Evolutionary conservation across 2,329 filamentous ascomycete genomes (phyloP).

Genomic region (Byssothecium circinans): DNA sequence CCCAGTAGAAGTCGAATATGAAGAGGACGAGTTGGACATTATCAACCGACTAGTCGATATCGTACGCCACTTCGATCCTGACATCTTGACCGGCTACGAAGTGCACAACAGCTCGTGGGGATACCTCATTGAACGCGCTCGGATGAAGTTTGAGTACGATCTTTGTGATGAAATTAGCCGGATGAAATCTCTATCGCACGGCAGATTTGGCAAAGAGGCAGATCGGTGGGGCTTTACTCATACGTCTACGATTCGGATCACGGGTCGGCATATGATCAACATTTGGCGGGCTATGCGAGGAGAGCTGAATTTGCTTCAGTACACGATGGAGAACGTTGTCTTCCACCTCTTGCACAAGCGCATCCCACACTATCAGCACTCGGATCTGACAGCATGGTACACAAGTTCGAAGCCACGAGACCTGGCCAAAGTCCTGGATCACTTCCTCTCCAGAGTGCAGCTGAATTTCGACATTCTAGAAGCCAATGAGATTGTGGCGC

Average conservation of each 20-base stretch:
- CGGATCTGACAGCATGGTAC: slow-evolving; percentile 82
- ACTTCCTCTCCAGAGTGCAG: slow-evolving; percentile 74
- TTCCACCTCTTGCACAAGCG: slow-evolving; percentile 87
- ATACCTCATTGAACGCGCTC: slow-evolving; percentile 87
- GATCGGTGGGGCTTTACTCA: slow-evolving; percentile 94
- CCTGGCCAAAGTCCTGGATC: slow-evolving; percentile 72
- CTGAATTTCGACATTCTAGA: slow-evolving; percentile 91
- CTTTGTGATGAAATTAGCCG: slow-evolving; percentile 89
- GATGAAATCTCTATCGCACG: slow-evolving; percentile 80
- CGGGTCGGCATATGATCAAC: slow-evolving; percentile 93
- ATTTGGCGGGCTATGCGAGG: slow-evolving; percentile 94
- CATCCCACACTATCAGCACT: slow-evolving; percentile 83
- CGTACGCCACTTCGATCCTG: slow-evolving; percentile 81
- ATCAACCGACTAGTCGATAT: slow-evolving; percentile 85
- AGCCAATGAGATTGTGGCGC: slow-evolving; percentile 80
- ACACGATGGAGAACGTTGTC: slow-evolving; percentile 93
- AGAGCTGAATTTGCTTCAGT: slow-evolving; percentile 89
- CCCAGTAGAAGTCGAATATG: slow-evolving; percentile 67
- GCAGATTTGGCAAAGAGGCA: slow-evolving; percentile 80
- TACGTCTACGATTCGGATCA: slow-evolving; percentile 88
- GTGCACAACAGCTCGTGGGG: slow-evolving; percentile 95
- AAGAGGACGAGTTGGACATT: slow-evolving; percentile 79
- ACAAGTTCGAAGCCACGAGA: slow-evolving; percentile 67
- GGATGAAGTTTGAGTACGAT: slow-evolving; percentile 84
- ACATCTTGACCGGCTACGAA: slow-evolving; percentile 92